Evolutionary conservation across 768 basidiomycete species (phyloP).

Genomic region (Ramaria sp.): DNA sequence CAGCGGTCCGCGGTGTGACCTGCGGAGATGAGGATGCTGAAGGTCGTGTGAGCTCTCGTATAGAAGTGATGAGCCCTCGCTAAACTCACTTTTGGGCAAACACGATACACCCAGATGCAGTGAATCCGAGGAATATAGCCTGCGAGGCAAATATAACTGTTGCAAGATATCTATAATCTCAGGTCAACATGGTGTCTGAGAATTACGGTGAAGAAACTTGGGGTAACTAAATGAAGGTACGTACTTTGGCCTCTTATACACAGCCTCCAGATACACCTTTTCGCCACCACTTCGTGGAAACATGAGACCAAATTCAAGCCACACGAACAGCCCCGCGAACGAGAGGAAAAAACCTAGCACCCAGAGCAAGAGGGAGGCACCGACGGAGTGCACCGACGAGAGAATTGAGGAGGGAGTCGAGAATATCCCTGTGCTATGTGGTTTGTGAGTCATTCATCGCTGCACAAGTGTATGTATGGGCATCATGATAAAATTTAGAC

Average conservation of each 20-base stretch:
- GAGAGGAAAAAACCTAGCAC: constrained; percentile 49
- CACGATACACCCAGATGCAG: constrained; percentile 36
- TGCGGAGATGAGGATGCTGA: constrained; percentile 38
- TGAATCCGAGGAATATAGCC: constrained; percentile 34
- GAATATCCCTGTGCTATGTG: constrained; percentile 48
- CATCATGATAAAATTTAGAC: background rate
- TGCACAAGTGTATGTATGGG: constrained; percentile 23
- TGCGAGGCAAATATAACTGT: constrained; percentile 39
- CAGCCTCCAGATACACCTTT: constrained; percentile 50
- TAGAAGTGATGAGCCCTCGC: too few relatives aligned
- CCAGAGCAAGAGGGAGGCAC: constrained; percentile 54
- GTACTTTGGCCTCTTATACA: constrained; percentile 36
- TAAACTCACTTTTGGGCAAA: constrained; percentile 18
- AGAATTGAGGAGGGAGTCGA: constrained; percentile 52
- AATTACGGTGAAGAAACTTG: too few relatives aligned
- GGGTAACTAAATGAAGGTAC: too few relatives aligned
- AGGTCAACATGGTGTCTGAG: background rate
- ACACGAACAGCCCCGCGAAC: constrained; percentile 42
- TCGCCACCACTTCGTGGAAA: constrained; percentile 52
- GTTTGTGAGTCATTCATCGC: constrained; percentile 32
- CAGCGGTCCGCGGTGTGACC: constrained; percentile 30
- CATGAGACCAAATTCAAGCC: constrained; percentile 57
- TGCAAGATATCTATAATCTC: constrained; percentile 19
- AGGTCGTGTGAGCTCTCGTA: background rate
- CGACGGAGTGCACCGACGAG: constrained; percentile 42